Conservation (phyloP, 495 filamentous ascomycete genomes). For the Podospora pseudopauciseta region DNA sequence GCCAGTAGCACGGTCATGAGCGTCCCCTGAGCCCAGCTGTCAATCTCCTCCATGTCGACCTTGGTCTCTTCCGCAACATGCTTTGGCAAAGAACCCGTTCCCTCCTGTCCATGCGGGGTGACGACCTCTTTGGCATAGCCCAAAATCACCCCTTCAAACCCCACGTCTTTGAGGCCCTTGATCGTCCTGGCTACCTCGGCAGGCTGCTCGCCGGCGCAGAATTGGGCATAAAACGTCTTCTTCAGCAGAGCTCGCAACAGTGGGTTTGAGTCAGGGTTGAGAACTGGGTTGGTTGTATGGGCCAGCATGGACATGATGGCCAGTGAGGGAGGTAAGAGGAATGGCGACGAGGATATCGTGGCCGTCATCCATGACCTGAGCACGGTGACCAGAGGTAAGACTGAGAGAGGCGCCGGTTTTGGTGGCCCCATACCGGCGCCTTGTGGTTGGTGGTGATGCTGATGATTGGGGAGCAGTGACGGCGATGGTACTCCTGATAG, state of each 20-base stretch:
- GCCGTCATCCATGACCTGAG: conserved; percentile 77
- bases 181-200: conserved; percentile 59
- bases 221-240: conserved; percentile 79
- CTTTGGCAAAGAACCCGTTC: conserved; percentile 45
- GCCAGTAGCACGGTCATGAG: conserved; percentile 73
- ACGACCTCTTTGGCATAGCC: conserved; percentile 74
- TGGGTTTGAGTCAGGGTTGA: conserved; percentile 57
- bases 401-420: conserved; percentile 54
- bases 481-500: conserved; percentile 20
- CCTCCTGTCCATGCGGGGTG: conserved; percentile 23
- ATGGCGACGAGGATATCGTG: conserved; percentile 71
- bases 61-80: conserved; percentile 33
- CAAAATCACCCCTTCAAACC: conserved; percentile 73
- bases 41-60: conserved; percentile 44
- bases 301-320: conserved; percentile 66
- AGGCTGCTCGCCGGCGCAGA: conserved; percentile 71
- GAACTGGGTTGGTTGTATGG: conserved; percentile 56
- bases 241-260: conserved; percentile 58
- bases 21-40: conserved; percentile 68
- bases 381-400: conserved; percentile 69
- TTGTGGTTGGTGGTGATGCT: conserved; percentile 11
- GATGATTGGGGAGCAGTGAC: conserved; percentile 16
- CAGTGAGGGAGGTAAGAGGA: conserved; percentile 68
- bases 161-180: conserved; percentile 56
- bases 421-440: conserved; percentile 28